Conservation (phyloP, 148 eudicot species). For the Amaranthus cruentus region DNA sequence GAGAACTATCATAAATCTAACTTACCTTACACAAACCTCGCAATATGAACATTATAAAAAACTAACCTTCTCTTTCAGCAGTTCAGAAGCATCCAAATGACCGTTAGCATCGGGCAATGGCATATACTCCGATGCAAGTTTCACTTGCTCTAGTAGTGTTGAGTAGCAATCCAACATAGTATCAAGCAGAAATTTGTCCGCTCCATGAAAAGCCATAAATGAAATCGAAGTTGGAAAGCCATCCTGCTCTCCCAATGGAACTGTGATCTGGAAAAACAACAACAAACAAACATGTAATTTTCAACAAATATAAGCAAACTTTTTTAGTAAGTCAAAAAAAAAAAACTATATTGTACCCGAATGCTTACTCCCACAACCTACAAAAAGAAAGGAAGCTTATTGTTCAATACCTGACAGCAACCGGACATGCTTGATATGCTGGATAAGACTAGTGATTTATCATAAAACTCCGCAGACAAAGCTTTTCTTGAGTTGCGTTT, state of each 20-base stretch:
- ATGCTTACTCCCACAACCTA: background rate
- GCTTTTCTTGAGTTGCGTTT: conserved; percentile 48
- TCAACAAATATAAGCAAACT: background rate
- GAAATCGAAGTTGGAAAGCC: conserved; percentile 65
- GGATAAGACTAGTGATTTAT: conserved; percentile 53
- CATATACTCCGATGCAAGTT: conserved; percentile 35
- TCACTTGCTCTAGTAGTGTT: conserved; percentile 56
- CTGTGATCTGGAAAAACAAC: conserved; percentile 43
- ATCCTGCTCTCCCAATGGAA: conserved; percentile 69
- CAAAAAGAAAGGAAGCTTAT: background rate
- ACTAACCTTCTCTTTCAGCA: conserved; percentile 79
- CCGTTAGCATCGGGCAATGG: conserved; percentile 49
- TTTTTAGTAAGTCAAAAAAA: too few species aligned
- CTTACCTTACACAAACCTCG: background rate
- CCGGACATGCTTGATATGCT: conserved; percentile 90
- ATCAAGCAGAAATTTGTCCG: conserved; percentile 86
- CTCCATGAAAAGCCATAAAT: conserved; percentile 70
- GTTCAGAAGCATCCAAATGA: conserved; percentile 68
- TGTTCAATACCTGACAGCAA: conserved; percentile 69
- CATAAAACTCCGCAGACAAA: conserved; percentile 49
- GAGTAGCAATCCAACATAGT: conserved; percentile 71
- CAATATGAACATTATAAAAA: background rate
- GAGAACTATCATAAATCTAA: background rate
- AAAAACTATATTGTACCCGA: background rate
- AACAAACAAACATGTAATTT: conserved; percentile 12